Base-by-base conservation (phyloP, 2,329 filamentous ascomycete genomes). In the Aurifilum marmelostoma region DNA sequence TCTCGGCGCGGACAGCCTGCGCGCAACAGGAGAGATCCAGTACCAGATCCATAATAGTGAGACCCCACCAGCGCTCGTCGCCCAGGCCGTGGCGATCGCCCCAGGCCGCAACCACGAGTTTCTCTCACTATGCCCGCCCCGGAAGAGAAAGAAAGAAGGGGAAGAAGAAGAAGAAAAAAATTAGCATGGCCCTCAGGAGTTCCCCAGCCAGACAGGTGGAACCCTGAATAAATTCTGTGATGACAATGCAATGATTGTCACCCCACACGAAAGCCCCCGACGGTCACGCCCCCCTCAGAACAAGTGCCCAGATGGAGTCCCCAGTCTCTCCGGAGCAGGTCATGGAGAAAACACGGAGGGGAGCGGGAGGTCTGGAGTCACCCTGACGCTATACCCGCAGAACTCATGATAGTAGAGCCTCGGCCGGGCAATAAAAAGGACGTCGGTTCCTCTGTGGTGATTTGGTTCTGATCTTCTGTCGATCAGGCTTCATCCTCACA, bases 291-390 rank as follows among this genome's bases (percentile, higher is more conserved):
- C 64, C n/a, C 67, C 62, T 66, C 68, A 63, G 66, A 61, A 52
- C 60, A 37, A 43, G 32, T 50, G 41, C 63, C 63, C 67, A 61
- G 63, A 62, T 63, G 67, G 50, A 50, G 39, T 71, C 69, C 66
- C 69, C 67, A 69, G 63, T 66, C 59, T 71, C 65, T 61, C 69
- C 61, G 58, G 37, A 32, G 58, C 27, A 50, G 64, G 24, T 47
- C 67, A 62, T 69, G 69, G 69, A 71, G 69, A 71, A 71, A 67
- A 64, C 43, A 71, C 69, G 69, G 69, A 71, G 67, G 54, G 43
- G 5, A 29, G 41, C 32, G 61, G 61, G 61, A 63, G 61, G 69
- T 71, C 69, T 71, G 69, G 69, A 71, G 69, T 71, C 69, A 71
- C 69, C 69, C 69, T 71, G 67, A 63, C 52, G 47, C 34, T 18